phyloP scores from a whole-genome alignment of 176 grass and related monocot species.

The Lolium multiflorum region DNA sequence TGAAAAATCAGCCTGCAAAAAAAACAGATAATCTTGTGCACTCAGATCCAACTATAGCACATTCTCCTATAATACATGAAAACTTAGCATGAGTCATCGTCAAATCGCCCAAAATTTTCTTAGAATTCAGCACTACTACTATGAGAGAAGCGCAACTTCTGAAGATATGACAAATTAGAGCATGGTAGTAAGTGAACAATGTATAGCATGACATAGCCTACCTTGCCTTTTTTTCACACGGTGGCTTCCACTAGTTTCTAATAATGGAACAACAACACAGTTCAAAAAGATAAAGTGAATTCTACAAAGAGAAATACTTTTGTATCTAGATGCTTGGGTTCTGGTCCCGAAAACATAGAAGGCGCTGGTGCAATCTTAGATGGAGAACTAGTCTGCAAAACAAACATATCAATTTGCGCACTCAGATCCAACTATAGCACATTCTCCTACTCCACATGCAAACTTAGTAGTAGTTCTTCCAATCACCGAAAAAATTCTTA shows the following conservation, averaged over 20 bases:
- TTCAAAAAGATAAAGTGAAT: background rate
- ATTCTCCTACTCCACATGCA: constrained; percentile 8
- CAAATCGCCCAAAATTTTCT: background rate
- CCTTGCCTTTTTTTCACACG: background rate
- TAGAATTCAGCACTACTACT: background rate
- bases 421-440: background rate
- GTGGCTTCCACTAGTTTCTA: background rate
- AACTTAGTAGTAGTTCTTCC: background rate
- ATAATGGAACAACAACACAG: background rate
- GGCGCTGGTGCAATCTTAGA: constrained; percentile 3
- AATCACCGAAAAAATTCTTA: background rate
- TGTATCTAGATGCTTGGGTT: constrained; percentile 36
- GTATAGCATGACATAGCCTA: background rate
- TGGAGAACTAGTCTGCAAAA: constrained; percentile 51
- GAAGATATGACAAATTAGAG: background rate
- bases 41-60: background rate
- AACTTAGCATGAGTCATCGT: background rate
- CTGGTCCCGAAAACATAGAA: constrained; percentile 37
- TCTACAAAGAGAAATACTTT: constrained; percentile 25
- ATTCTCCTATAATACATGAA: constrained; percentile 16
- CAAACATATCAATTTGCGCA: background rate
- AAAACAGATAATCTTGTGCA: background rate
- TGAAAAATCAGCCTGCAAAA: constrained; percentile 51
- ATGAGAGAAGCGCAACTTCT: background rate
- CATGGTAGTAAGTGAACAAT: background rate